Evolutionary conservation across 371 early-diverging fungal genomes (phyloP), one percentile per base, ranked within the genome.

Genomic region (Rhizopus delemar): DNA sequence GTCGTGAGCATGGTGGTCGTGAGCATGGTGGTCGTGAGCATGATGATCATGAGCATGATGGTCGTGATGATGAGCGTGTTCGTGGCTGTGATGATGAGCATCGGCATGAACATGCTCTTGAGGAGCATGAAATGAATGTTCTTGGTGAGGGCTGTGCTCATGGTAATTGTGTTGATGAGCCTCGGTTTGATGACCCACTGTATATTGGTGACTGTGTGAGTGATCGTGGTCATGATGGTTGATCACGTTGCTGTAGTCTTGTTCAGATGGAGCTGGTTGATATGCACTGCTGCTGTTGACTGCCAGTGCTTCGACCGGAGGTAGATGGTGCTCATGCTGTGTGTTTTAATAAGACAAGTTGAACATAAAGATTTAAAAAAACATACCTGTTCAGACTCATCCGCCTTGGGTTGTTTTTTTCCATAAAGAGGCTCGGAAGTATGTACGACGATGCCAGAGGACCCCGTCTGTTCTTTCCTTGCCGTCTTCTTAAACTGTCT

Each of bases 51-150:
- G 62, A 6, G 32, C 49, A n/a, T 67, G 60, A 46, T 73, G 65
- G 7, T 46, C 49, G 33, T 72, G 63, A 8, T 41, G 54, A 22
- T 69, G 67, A 39, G n/a, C n/a, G n/a, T 60, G 34, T 36, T 71
- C 63, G 12, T 73, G 65, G 29, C 46, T 46, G 46, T 71, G 69
- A 16, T 63, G 57, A 28, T 64, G 60, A 15, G 32, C 56, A 35
- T 69, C 73, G 3, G 3, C 48, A 45, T 62, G 60, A 35, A 9
- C 46, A 55, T 70, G 68, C 15, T 49, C 56, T 33, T 68, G 56
- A 35, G 63, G 59, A 43, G 41, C 9, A 46, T 56, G 59, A 1
- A 22, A 22, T 22, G 51, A 52, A 36, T 71, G 68, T 12, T 53
- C 13, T 60, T 73, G 53, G 33, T 65, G 15, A 15, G 41, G 13